phyloP scores from a whole-genome alignment of 2,329 filamentous ascomycete genomes.

The Fusarium sp. region DNA sequence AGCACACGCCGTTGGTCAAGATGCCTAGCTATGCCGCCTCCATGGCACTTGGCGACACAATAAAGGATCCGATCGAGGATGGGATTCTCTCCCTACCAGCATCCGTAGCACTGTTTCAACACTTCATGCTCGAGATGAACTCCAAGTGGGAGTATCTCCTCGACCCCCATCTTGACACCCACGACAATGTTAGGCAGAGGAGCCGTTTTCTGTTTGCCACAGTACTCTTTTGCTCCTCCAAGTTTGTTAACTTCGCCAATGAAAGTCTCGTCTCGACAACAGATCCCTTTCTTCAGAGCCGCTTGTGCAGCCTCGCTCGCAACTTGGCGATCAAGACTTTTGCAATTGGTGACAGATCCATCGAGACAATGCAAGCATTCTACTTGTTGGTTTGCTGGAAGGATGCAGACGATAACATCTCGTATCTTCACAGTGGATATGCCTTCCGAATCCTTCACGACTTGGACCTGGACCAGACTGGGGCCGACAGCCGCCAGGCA shows the following conservation, averaged over 20 bases:
- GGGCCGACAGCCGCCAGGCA: slow-evolving; percentile 3
- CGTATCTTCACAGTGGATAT: slow-evolving; percentile 33
- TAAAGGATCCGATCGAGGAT: slow-evolving; percentile 19
- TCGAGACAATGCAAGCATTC: slow-evolving; percentile 31
- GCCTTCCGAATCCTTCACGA: slow-evolving; percentile 28
- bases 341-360: slow-evolving; percentile 24
- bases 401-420: slow-evolving; percentile 32
- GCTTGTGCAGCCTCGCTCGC: slow-evolving; percentile 25
- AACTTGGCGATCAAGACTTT: slow-evolving; percentile 19
- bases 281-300: slow-evolving; percentile 24
- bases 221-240: slow-evolving; percentile 18
- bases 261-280: not conserved
- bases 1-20: slow-evolving; percentile 6
- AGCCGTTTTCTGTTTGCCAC: slow-evolving; percentile 19
- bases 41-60: slow-evolving; percentile 26
- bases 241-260: slow-evolving; percentile 5
- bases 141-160: slow-evolving; percentile 24
- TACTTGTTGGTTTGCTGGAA: slow-evolving; percentile 33
- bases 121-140: slow-evolving; percentile 26
- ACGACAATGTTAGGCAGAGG: slow-evolving; percentile 11
- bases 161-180: slow-evolving; percentile 15
- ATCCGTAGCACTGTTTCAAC: slow-evolving; percentile 10
- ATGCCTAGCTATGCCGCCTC: slow-evolving; percentile 28
- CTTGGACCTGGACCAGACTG: slow-evolving; percentile 19
- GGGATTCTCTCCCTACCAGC: slow-evolving; percentile 10